Percentiles rank a stretch among this genome's conserved stretches.
phyloP scores from a whole-genome alignment of 495 filamentous ascomycete genomes.

The Xylaria palmicola region DNA sequence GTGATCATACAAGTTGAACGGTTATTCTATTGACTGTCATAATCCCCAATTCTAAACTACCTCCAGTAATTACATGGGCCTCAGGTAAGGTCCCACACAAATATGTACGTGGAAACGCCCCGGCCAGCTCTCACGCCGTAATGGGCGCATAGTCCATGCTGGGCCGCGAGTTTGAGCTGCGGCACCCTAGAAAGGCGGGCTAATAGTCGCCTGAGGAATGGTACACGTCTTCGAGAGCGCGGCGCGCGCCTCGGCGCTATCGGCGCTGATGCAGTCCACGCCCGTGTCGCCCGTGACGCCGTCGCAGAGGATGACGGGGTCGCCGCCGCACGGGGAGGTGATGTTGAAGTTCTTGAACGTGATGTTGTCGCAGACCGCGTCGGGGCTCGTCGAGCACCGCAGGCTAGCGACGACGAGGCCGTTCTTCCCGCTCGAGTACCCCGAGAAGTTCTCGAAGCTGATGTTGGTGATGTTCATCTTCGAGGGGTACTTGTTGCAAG shows the following conservation, averaged over 20 bases:
- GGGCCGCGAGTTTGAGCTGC: too few relatives aligned
- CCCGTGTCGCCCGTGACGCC: conserved; percentile 53
- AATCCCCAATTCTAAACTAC: too few relatives aligned
- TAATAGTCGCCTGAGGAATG: conserved; percentile 20
- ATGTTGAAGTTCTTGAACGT: conserved; percentile 51
- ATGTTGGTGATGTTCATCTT: conserved; percentile 56
- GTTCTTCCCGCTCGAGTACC: conserved; percentile 50
- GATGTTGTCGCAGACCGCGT: conserved; percentile 54
- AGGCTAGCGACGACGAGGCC: conserved; percentile 50
- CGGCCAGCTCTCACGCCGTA: too few relatives aligned
- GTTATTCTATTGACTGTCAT: too few relatives aligned
- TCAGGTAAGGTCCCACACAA: too few relatives aligned
- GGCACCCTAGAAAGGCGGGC: conserved; percentile 18
- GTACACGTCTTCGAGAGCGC: conserved; percentile 29
- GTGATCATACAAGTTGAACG: too few relatives aligned
- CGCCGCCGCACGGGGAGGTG: conserved; percentile 45
- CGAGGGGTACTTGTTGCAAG: conserved; percentile 51
- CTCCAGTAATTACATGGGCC: too few relatives aligned
- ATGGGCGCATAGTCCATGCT: too few relatives aligned
- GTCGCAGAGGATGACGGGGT: conserved; percentile 51
- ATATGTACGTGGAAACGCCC: too few relatives aligned
- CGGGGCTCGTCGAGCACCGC: conserved; percentile 49
- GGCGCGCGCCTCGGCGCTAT: conserved; percentile 25
- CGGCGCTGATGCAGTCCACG: conserved; percentile 40
- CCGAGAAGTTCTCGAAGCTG: conserved; percentile 55